Base-by-base conservation (phyloP, 164 flowering plant genomes). In the Berberis vulgaris region DNA sequence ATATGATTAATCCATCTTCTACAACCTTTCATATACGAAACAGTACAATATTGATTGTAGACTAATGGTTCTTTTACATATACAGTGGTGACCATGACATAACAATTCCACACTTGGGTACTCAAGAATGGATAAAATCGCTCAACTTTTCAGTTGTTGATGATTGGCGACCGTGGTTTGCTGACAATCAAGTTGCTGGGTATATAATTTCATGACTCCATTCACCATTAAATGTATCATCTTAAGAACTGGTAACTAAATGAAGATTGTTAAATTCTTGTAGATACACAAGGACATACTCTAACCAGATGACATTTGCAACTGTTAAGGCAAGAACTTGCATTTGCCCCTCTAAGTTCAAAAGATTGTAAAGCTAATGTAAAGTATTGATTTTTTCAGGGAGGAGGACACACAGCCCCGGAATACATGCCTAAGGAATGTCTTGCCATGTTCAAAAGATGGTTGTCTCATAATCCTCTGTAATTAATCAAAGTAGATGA, bases 71-170 rank as follows among this genome's bases (percentile, higher is more conserved):
- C 1, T 61, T 54, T 43, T 3, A 5, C 42, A 12, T 6, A 62
- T 64, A 84, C 26, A 26, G 89, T 59, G 89, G 88, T 1, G 89
- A 87, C 65, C 93, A 82, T 68, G 89, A 85, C 73, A 41, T 73
- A 52, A 0, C 44, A 0, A 66, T 80, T 1, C 77, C 85, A 1
- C 72, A 60, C 57, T 3, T 79, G 13, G 75, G 67, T 5, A 84
- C 93, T 6, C 75, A 78, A 63, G 79, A 78, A 41, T 86, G 89
- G 86, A 80, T 86, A 56, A 70, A 68, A 62, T 69, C 81, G 43
- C 79, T 86, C 4, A 79, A 83, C 38, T 83, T 67, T 60, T 65
- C 84, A 52, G 72, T 84, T 49, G 63, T 67, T 43, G 80, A 79
- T 67, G 84, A 80, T 6, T 86, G 93, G 93, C 64, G 84, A 41